Evolutionary conservation across 148 eudicot species (phyloP), one percentile per base, ranked within the genome.

Genomic region (Cornus suecica): DNA sequence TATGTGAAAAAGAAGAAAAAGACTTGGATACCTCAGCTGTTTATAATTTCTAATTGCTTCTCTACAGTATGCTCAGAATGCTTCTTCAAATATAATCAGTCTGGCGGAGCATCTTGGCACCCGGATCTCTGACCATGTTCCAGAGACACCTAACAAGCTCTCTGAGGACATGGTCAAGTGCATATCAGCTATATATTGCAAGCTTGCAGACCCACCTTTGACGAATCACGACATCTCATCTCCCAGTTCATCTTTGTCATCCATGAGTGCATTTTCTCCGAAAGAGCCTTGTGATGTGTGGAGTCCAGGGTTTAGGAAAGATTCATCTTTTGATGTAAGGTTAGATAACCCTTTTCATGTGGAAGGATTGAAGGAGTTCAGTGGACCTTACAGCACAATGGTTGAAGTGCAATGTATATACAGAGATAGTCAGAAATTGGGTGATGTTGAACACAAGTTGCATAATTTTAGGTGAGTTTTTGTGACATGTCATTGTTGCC

Each of bases 321-420:
- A 90, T 84, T 91, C 96, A 67, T 91, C 94, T 74, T 86, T 87
- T 73, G 94, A 92, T 79, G 78, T 83, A 65, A 84, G 88, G 65
- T 80, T 92, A 66, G 99, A 92, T 84, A 95, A 95, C 67, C 94
- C 94, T 66, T 95, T 95, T 68, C 91, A 88, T 63, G 89, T 94
- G 62, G 96, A 90, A 77, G 96, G 97, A 30, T 89, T 94, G 13
- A 92, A 94, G 80, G 98, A 94, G 77, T 94, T 94, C 68, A 94
- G 97, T 73, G 97, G 98, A 32, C 98, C 98, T 28, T 94, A 92
- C 78, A 89, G 98, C 88, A 85, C 94, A 28, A 89, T 94, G 98
- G 86, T 94, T 63, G 98, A 94, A 84, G 87, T 94, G 32, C 81
- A 86, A n/a, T 84, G 89, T 81, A 79, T 94, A 79, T 87, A 87